Conservation (phyloP, 352 stramenopile species). For the Phytopythium aichiense region DNA sequence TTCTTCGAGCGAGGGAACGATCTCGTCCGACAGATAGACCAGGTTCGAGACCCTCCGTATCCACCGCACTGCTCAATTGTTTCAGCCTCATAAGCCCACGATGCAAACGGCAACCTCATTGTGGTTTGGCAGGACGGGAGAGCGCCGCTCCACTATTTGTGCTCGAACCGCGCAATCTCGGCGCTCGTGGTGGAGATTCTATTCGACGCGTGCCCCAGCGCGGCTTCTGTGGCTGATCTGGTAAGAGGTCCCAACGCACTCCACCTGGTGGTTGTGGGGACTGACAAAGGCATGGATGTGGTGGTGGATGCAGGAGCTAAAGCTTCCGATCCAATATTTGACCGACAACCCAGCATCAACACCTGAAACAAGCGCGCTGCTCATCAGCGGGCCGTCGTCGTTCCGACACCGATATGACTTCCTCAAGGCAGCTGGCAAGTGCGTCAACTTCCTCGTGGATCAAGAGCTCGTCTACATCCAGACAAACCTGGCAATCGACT, state of each 20-base stretch:
- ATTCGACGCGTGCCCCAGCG: constrained; percentile 62
- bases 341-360: constrained; percentile 54
- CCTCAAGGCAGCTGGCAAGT: constrained; percentile 25
- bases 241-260: constrained; percentile 12
- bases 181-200: constrained; percentile 58
- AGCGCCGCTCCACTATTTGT: constrained; percentile 61
- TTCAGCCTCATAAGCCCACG: background rate
- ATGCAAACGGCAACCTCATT: background rate
- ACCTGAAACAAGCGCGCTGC: constrained; percentile 37
- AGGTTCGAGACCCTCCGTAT: constrained; percentile 15
- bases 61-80: background rate
- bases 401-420: constrained; percentile 74
- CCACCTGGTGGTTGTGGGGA: background rate
- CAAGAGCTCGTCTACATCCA: constrained; percentile 38
- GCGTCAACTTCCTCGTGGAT: constrained; percentile 28
- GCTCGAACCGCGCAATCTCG: constrained; percentile 43
- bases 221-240: constrained; percentile 45
- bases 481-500: constrained; percentile 52
- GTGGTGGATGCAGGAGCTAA: constrained; percentile 36
- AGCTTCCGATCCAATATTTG: constrained; percentile 67
- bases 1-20: constrained; percentile 62
- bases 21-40: constrained; percentile 48
- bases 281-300: background rate
- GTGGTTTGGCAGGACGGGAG: constrained; percentile 36
- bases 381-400: constrained; percentile 55